Evolutionary conservation across 768 basidiomycete genomes (phyloP).

Genomic region (Mycena maculata): DNA sequence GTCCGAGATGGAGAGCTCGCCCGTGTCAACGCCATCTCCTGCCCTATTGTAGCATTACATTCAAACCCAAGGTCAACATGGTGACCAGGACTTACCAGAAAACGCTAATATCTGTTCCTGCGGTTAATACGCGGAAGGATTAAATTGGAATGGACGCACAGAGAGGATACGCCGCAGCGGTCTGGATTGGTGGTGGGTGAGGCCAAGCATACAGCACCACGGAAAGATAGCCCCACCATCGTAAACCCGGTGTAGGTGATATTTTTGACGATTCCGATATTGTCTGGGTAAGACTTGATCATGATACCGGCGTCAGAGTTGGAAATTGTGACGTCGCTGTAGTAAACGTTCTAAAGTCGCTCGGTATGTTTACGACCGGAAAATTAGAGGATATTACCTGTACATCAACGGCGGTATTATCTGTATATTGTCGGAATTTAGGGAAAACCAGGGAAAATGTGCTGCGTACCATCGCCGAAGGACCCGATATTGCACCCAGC

Average conservation of each 20-base stretch:
- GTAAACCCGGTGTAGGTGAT: constrained; percentile 35
- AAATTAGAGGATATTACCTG: not conserved
- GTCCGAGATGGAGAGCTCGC: constrained; percentile 25
- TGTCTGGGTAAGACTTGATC: constrained; percentile 39
- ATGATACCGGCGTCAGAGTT: constrained; percentile 39
- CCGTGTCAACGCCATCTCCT: constrained; percentile 25
- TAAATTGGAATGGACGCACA: constrained; percentile 4
- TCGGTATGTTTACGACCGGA: too few relatives aligned
- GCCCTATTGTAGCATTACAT: constrained; percentile 6
- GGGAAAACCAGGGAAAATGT: too few relatives aligned
- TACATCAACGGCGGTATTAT: constrained; percentile 33
- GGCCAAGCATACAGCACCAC: not conserved
- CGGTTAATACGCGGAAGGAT: not conserved
- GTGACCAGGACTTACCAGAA: constrained; percentile 21
- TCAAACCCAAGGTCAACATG: not conserved
- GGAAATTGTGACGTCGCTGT: constrained; percentile 36
- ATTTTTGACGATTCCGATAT: constrained; percentile 35
- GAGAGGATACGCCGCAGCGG: constrained; percentile 23
- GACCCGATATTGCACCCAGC: constrained; percentile 41
- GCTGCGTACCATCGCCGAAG: constrained; percentile 30
- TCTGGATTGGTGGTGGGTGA: not conserved
- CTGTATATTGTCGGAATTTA: not conserved
- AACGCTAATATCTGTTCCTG: constrained; percentile 22
- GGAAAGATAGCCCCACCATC: constrained; percentile 1
- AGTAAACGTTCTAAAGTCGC: constrained; percentile 37